A percentile compares a stretch with the other conserved stretches of the same genome.
These are phyloP conservation scores for Hymenoscyphus salicellus DNA, from an alignment of 2,329 filamentous ascomycete genomes.

Conservation along the genomic window DNA sequence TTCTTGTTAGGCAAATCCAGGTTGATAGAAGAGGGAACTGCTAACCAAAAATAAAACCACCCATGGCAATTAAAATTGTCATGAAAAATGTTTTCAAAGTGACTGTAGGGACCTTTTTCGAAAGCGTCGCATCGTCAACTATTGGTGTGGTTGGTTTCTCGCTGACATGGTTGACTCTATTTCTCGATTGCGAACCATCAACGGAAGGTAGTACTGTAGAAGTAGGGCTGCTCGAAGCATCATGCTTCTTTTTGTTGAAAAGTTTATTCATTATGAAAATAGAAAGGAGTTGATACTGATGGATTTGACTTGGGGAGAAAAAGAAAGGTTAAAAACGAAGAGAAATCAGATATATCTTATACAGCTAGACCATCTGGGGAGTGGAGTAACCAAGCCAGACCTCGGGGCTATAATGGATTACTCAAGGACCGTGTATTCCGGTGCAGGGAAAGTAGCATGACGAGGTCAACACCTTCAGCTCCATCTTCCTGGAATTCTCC, in stretches of 20 bases:
- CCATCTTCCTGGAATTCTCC: neutral
- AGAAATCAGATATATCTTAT: neutral
- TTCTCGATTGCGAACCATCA: conserved; percentile 1
- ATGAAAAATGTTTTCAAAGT: conserved; percentile 27
- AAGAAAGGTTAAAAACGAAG: neutral
- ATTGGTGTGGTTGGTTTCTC: neutral
- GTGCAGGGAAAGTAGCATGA: neutral
- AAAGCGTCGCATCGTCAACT: neutral
- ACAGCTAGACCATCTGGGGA: neutral
- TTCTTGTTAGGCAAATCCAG: neutral
- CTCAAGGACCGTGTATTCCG: neutral
- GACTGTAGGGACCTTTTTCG: conserved; percentile 11
- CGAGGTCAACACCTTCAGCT: neutral
- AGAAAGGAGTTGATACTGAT: neutral
- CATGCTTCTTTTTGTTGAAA: conserved; percentile 13
- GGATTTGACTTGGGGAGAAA: neutral
- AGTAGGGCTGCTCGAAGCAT: conserved; percentile 9
- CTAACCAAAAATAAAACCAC: conserved; percentile 35
- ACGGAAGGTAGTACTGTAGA: conserved; percentile 9
- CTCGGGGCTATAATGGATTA: neutral
- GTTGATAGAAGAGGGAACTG: too few relatives aligned
- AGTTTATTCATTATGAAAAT: conserved; percentile 12
- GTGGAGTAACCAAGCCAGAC: neutral
- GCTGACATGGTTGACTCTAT: neutral
- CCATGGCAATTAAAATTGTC: conserved; percentile 29